These are phyloP conservation scores for Ramaria sp. DNA, from an alignment of 768 basidiomycete genomes.

Conservation along the genomic window DNA sequence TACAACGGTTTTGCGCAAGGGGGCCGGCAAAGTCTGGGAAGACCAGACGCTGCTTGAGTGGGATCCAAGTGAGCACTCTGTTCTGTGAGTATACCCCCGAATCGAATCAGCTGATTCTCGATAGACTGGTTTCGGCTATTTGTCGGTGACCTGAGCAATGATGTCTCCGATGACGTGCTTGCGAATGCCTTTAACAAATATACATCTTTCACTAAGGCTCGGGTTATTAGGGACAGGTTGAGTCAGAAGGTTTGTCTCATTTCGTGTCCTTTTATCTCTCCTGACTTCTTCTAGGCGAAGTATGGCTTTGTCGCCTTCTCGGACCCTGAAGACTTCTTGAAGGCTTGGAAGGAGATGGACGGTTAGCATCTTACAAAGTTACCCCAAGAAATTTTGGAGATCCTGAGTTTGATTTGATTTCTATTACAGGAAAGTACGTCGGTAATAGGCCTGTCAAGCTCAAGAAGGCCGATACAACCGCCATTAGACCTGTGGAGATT, in stretches of 20 bases:
- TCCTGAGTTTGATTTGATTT: not conserved
- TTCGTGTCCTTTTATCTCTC: not conserved
- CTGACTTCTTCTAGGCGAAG: conserved; percentile 53
- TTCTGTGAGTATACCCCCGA: not conserved
- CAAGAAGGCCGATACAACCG: conserved; percentile 83
- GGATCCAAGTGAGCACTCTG: conserved; percentile 71
- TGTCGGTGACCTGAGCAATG: conserved; percentile 95
- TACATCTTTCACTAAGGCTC: conserved; percentile 86
- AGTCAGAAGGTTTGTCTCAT: conserved; percentile 69
- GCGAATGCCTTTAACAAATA: conserved; percentile 91
- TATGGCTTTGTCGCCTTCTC: conserved; percentile 97
- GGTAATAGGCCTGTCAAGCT: conserved; percentile 95
- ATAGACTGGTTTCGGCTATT: conserved; percentile 95
- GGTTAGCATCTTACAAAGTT: conserved; percentile 38
- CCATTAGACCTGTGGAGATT: conserved; percentile 86
- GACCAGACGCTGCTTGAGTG: conserved; percentile 95
- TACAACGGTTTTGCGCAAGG: conserved; percentile 89
- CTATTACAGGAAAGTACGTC: conserved; percentile 78
- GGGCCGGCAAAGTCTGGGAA: conserved; percentile 96
- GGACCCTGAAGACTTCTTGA: conserved; percentile 96
- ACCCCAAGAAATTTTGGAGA: not conserved
- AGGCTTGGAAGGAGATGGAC: conserved; percentile 99
- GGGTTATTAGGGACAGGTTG: conserved; percentile 88
- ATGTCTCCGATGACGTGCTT: conserved; percentile 92
- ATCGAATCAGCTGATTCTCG: conserved; percentile 10